Evolutionary conservation across 1,284 basidiomycete species (phyloP).

Genomic region (Entoloma clypeatum): DNA sequence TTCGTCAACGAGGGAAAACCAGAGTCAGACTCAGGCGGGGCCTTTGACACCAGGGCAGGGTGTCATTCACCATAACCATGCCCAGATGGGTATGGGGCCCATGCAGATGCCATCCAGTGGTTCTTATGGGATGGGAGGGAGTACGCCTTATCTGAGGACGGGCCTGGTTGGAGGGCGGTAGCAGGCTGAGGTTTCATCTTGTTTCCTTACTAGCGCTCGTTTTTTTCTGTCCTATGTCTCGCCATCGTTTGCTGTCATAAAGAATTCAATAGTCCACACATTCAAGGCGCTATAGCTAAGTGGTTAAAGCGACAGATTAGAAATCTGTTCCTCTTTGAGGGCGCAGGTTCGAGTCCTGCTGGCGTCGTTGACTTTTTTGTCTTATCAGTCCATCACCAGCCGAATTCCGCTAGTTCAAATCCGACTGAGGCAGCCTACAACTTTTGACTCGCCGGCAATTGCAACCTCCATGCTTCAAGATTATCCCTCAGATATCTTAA

Average conservation of each 20-base stretch:
- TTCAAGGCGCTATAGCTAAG: slow-evolving; percentile 40
- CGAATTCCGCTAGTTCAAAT: too few species aligned
- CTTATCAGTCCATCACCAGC: too few species aligned
- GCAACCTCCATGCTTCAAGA: too few species aligned
- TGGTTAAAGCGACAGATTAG: slow-evolving; percentile 46
- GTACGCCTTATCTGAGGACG: slow-evolving; percentile 61
- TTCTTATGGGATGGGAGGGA: slow-evolving; percentile 55
- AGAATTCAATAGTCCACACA: too few species aligned
- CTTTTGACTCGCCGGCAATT: too few species aligned
- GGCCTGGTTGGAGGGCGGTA: slow-evolving; percentile 60
- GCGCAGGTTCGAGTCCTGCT: too few species aligned
- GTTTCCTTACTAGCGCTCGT: slow-evolving; percentile 9
- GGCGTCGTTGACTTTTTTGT: too few species aligned
- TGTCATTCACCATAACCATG: too few species aligned
- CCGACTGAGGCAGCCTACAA: too few species aligned
- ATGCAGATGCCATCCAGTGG: slow-evolving; percentile 47
- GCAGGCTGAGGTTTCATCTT: slow-evolving; percentile 20
- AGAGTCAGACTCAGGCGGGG: slow-evolving; percentile 55
- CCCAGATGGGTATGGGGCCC: slow-evolving; percentile 43
- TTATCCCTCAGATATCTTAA: too few species aligned
- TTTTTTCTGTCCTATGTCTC: slow-evolving; percentile 7
- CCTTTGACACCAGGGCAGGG: too few species aligned
- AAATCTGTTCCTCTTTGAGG: slow-evolving; percentile 57
- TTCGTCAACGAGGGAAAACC: slow-evolving; percentile 49
- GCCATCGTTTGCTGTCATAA: too few species aligned